Evolutionary conservation across 148 eudicot species (phyloP), one percentile per base, ranked within the genome.

Genomic region (Persicaria maculosa): DNA sequence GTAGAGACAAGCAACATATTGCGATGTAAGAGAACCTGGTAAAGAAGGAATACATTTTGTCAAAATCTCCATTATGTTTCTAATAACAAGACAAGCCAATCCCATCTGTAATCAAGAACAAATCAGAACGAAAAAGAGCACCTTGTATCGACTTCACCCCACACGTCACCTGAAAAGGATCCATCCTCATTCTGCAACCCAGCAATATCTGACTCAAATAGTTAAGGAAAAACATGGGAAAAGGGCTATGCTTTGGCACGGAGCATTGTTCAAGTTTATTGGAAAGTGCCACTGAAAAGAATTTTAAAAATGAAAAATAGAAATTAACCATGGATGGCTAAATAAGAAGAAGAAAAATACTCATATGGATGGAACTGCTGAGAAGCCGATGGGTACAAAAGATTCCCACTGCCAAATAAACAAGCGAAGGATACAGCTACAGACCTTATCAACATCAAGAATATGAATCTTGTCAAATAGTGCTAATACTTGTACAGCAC

Each of bases 131-230:
- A 45, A 53, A 31, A 57, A 22, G 36, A 68, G 79, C 68, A 91
- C 98, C 97, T 81, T 68, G 97, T 88, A 81, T 95, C 98, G 74
- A 90, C 79, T 84, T 95, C 98, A 76, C 97, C 98, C 98, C 98
- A 95, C 16, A 88, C 87, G 80, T 95, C 98, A 71, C 98, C 98
- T 50, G 96, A 82, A 81, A 95, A 90, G 40, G 98, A 95, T 62
- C 98, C 98, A 84, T 95, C 97, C 82, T 88, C 96, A 76, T 90
- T 90, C 77, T 95, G 98, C 78, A 92, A 78, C 80, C 82, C 78
- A 54, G 79, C 87, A 36, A 92, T 75, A 83, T 95, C 98, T 93
- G 71, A 78, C 73, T 80, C 69, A 46, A 72, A 74, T 43, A 76
- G 69, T 89, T 73, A 89, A 86, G 96, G 84, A 72, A 69, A 68